phyloP scores from a whole-genome alignment of 352 stramenopile species.

The Plasmopara viticola region DNA sequence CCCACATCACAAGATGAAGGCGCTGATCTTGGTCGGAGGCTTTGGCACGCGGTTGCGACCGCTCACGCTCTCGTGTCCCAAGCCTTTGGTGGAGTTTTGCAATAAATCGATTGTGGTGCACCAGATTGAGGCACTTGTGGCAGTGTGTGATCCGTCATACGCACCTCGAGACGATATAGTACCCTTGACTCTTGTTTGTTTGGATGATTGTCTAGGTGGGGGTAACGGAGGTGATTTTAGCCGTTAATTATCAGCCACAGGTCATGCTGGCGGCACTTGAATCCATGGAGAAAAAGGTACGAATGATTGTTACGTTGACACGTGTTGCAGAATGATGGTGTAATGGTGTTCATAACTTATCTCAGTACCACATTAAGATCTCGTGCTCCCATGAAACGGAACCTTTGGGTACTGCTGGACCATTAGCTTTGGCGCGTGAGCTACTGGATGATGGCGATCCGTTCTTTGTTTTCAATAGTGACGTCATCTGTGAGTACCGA shows the following conservation, averaged over 20 bases:
- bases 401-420: slow-evolving; percentile 75
- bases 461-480: slow-evolving; percentile 90
- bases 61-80: slow-evolving; percentile 86
- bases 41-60: slow-evolving; percentile 87
- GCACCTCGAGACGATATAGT: background rate
- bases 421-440: slow-evolving; percentile 73
- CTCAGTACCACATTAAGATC: slow-evolving; percentile 86
- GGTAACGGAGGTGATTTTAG: slow-evolving; percentile 85
- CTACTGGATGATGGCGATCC: slow-evolving; percentile 79
- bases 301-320: slow-evolving; percentile 1
- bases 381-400: slow-evolving; percentile 84
- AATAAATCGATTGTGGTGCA: slow-evolving; percentile 89
- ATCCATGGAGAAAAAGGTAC: slow-evolving; percentile 75
- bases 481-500: slow-evolving; percentile 85
- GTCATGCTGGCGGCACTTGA: slow-evolving; percentile 80
- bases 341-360: slow-evolving; percentile 4
- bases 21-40: slow-evolving; percentile 85
- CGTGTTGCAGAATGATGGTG: slow-evolving; percentile 1
- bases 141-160: slow-evolving; percentile 22
- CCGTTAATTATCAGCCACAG: slow-evolving; percentile 87
- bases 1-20: slow-evolving; percentile 61
- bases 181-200: slow-evolving; percentile 1
- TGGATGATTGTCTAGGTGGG: slow-evolving; percentile 41
- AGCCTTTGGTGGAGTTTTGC: slow-evolving; percentile 88
- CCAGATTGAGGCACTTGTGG: slow-evolving; percentile 85